Evolutionary conservation across 495 filamentous ascomycete genomes (phyloP).

Genomic region (Aspergillus nidulans): DNA sequence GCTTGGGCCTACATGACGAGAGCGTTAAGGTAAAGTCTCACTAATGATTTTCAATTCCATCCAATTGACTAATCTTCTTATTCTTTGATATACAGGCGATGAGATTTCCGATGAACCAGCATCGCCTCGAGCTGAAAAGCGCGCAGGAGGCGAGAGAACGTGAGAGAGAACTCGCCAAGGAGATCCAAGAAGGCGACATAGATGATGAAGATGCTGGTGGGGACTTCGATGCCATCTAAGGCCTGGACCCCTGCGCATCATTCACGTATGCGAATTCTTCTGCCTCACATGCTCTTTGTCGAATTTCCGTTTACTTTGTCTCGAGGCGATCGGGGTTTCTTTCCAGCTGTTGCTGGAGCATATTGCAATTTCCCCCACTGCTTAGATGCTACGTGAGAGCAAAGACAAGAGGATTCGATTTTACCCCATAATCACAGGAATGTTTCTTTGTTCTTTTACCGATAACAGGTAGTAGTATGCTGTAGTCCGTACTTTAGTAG

Average conservation of each 20-base stretch:
- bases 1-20: slow-evolving; percentile 88
- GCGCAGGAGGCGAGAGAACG: slow-evolving; percentile 94
- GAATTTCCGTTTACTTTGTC: too few relatives aligned
- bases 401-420: slow-evolving; percentile 26
- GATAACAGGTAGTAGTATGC: background rate
- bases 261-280: slow-evolving; percentile 9
- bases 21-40: slow-evolving; percentile 77
- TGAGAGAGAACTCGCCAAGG: slow-evolving; percentile 94
- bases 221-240: slow-evolving; percentile 94
- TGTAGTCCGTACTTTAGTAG: too few relatives aligned
- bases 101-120: slow-evolving; percentile 99
- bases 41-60: background rate
- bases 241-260: background rate
- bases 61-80: slow-evolving; percentile 13
- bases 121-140: slow-evolving; percentile 95
- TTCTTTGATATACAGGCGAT: slow-evolving; percentile 62
- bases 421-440: slow-evolving; percentile 29
- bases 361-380: slow-evolving; percentile 15
- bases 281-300: slow-evolving; percentile 2
- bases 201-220: slow-evolving; percentile 96
- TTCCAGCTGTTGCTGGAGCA: slow-evolving; percentile 24
- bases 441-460: slow-evolving; percentile 18
- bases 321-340: slow-evolving; percentile 2
- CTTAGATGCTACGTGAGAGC: slow-evolving; percentile 28
- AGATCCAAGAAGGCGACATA: slow-evolving; percentile 96